Evolutionary conservation across 176 grass and related monocot species (phyloP).

Genomic region (Carex cristatella): DNA sequence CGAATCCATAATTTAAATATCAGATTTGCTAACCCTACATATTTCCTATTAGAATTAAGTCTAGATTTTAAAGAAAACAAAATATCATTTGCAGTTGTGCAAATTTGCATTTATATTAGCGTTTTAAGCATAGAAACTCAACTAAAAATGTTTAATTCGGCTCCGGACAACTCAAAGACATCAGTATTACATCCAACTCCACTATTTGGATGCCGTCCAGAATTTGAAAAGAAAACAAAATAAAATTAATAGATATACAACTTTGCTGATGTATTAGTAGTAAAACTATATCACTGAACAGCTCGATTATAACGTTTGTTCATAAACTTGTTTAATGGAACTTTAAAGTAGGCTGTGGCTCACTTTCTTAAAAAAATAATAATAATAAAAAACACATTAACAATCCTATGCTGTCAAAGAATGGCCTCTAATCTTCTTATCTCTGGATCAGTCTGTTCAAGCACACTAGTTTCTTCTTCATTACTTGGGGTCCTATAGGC

Average conservation of each 20-base stretch:
- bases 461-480: slow-evolving; percentile 26
- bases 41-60: not conserved
- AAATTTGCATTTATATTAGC: not conserved
- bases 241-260: not conserved
- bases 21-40: not conserved
- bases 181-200: not conserved
- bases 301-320: not conserved
- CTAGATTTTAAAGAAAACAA: not conserved
- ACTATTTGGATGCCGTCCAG: not conserved
- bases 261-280: not conserved
- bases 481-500: slow-evolving; percentile 54
- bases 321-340: no score
- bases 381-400: not conserved
- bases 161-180: not conserved
- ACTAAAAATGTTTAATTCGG: not conserved
- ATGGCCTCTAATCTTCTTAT: slow-evolving; percentile 58
- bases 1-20: not conserved
- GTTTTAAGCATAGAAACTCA: not conserved
- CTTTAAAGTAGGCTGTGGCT: no score
- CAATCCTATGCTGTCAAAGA: slow-evolving; percentile 39
- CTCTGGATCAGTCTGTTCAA: slow-evolving; percentile 38
- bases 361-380: no score
- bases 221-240: not conserved
- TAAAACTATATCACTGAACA: not conserved
- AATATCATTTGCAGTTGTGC: not conserved